phyloP scores from a whole-genome alignment of 2,329 filamentous ascomycete species.

The Colletotrichum sp. region DNA sequence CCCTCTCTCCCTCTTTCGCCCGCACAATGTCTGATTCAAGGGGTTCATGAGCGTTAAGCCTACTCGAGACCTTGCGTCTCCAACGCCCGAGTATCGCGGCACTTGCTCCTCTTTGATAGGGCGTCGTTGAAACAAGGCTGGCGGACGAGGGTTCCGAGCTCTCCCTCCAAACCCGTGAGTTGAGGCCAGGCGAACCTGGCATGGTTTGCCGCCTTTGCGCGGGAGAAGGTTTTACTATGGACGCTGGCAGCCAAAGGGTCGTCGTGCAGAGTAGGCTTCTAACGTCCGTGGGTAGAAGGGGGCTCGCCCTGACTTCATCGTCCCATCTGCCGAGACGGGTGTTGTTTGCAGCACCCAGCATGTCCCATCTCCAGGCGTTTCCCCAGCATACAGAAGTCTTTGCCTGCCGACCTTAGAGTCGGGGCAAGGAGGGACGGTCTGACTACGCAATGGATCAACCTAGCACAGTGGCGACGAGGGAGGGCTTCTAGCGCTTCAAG shows the following conservation, averaged over 20 bases:
- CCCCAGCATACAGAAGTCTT: not conserved
- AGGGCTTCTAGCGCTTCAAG: not conserved
- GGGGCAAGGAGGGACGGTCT: not conserved
- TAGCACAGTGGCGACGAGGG: not conserved
- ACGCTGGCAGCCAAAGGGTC: not conserved
- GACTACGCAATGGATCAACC: not conserved
- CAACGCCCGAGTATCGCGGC: not conserved
- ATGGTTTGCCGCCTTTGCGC: not conserved
- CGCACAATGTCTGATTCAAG: not conserved
- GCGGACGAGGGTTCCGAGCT: not conserved
- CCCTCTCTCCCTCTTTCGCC: not conserved
- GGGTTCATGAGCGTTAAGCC: not conserved
- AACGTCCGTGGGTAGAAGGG: not conserved
- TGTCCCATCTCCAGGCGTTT: not conserved
- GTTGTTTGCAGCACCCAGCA: slow-evolving; percentile 4
- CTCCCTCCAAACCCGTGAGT: not conserved
- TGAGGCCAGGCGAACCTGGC: not conserved
- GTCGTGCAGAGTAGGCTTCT: not conserved
- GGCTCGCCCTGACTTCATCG: not conserved
- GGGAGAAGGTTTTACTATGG: not conserved
- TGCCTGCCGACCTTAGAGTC: not conserved
- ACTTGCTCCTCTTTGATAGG: not conserved
- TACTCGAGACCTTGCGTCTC: not conserved
- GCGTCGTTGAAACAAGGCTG: slow-evolving; percentile 14
- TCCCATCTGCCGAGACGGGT: slow-evolving; percentile 13